Base-by-base conservation (phyloP, 352 stramenopile genomes). In the Elongisporangium anandrum region DNA sequence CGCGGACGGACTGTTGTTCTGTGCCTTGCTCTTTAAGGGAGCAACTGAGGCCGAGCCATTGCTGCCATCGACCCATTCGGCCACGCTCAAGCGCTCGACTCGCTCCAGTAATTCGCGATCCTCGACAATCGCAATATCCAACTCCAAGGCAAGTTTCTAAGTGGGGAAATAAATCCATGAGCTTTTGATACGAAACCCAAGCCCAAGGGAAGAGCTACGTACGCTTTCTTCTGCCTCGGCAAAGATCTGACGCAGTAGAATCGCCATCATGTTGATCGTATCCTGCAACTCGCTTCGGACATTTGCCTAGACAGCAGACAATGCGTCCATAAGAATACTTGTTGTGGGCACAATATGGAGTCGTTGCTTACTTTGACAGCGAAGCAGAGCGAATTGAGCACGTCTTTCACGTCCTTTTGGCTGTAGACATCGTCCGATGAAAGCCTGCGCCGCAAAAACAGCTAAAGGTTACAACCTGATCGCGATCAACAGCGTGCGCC, bases 231-330 rank as follows among this genome's bases (percentile, higher is more conserved):
- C 81, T 5, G 81, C 83, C 61, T 90, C 79, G 34, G 69, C 56
- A 63, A 94, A 92, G 62, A 92, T 76, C 73, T 92, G 81, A 48
- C 79, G 80, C 58, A 94, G 69, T n/a, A 94, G 60, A 52, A 94
- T 58, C 64, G 81, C 84, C 75, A 90, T 94, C 84, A 92, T 94
- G 64, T 90, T 92, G 71, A 94, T 89, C 48, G 79, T 88, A 66
- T 94, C 84, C 55, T 92, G 79, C 41, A 91, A 66, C 54, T 94
- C 84, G 34, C 81, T 89, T 29, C 81, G 78, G 21, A 89, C 78
- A 45, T 85, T 94, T 3, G 76, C 75, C 83, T 92, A 58, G 3
- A 48, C 6, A 39, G 1, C 29, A 13, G 13, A 8, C 29, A 39
- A 22, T 17, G 22, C 5, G 19, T n/a, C 23, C 12, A 7, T 45